phyloP scores from a whole-genome alignment of 1,284 basidiomycete species.

The Cutaneotrichosporon sp. region DNA sequence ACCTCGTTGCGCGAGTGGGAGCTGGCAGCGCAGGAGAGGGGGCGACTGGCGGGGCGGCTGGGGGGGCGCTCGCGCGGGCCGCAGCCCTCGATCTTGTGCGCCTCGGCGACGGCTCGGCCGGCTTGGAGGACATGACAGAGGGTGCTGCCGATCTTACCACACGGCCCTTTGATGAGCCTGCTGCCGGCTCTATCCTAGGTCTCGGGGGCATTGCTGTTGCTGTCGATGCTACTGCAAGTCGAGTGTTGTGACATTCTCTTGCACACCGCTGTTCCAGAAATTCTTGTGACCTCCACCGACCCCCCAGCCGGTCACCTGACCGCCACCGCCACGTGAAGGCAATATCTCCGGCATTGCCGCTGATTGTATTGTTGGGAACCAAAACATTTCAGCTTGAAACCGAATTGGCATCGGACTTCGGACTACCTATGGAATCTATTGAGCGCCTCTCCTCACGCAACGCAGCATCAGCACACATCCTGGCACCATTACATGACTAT shows the following conservation, averaged over 20 bases:
- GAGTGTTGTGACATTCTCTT: neutral
- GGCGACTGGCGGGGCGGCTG: neutral
- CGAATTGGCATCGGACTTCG: no score
- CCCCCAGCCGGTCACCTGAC: neutral
- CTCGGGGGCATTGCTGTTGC: constrained; percentile 14
- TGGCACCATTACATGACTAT: neutral
- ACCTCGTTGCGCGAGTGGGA: neutral
- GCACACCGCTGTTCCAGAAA: neutral
- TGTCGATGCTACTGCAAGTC: neutral
- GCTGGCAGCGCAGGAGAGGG: neutral
- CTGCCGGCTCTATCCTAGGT: neutral
- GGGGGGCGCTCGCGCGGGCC: no score
- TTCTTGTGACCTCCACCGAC: constrained; percentile 16
- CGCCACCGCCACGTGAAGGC: constrained; percentile 1
- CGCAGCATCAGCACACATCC: no score
- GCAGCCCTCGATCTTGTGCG: no score
- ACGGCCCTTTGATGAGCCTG: constrained; percentile 7
- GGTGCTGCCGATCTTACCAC: neutral
- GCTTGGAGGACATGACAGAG: no score
- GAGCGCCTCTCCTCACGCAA: no score
- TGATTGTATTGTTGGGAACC: no score
- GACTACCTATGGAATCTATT: no score
- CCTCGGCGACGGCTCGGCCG: no score
- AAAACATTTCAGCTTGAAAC: no score
- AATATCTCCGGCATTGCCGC: no score